Conservation (phyloP, 495 filamentous ascomycete species). For the Chaetomium tenue region DNA sequence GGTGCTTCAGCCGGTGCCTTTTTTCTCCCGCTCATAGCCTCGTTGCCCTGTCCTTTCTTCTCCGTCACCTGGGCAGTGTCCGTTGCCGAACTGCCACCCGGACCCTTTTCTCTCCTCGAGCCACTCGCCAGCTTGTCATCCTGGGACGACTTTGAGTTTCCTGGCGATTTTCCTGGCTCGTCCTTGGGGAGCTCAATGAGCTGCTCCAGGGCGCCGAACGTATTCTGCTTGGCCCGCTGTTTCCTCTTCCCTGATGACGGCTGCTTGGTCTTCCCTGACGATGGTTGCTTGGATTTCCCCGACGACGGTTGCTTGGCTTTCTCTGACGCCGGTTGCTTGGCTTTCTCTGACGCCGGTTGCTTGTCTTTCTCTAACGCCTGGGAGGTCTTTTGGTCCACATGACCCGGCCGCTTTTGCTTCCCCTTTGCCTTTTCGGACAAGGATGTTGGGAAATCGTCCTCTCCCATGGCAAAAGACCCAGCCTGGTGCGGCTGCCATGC, state of each 20-base stretch:
- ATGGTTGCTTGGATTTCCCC: too few relatives aligned
- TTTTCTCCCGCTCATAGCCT: background rate
- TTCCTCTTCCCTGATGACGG: background rate
- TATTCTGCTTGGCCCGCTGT: background rate
- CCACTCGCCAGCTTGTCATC: background rate
- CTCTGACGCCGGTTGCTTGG: too few relatives aligned
- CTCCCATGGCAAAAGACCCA: background rate
- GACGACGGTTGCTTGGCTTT: too few relatives aligned
- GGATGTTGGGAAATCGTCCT: background rate
- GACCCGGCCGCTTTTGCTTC: background rate
- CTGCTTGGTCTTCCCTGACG: too few relatives aligned
- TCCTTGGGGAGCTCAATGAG: background rate
- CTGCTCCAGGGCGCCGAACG: background rate
- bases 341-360: too few relatives aligned
- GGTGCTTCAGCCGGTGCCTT: background rate
- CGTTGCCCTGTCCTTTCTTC: background rate
- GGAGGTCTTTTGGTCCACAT: background rate
- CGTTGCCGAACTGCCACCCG: background rate
- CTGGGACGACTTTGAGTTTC: too few relatives aligned
- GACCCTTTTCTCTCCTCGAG: background rate
- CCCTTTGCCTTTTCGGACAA: background rate
- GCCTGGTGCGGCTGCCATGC: background rate
- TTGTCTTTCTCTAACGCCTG: background rate
- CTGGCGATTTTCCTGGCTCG: background rate
- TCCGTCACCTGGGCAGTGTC: background rate